These are phyloP conservation scores for Tricholoma flavovirens DNA, from an alignment of 768 basidiomycete species.

Conservation along the genomic window DNA sequence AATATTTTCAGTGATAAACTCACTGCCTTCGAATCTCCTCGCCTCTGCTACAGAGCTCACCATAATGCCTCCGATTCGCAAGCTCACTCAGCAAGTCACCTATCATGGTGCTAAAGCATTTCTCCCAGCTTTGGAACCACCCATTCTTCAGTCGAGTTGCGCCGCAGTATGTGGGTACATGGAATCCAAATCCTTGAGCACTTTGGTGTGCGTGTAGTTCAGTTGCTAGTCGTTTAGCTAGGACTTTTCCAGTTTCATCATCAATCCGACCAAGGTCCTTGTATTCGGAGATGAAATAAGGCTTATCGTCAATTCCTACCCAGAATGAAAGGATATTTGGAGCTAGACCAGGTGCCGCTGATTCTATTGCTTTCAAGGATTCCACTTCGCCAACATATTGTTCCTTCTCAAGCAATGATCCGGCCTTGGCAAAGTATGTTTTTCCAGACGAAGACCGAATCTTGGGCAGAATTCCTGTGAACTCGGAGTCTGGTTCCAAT, in stretches of 20 bases:
- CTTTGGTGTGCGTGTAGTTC: slow-evolving; percentile 60
- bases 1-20: neutral
- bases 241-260: slow-evolving; percentile 35
- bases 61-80: slow-evolving; percentile 32
- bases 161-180: slow-evolving; percentile 73
- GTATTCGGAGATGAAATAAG: slow-evolving; percentile 74
- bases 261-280: slow-evolving; percentile 50
- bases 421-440: slow-evolving; percentile 60
- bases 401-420: slow-evolving; percentile 45
- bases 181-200: slow-evolving; percentile 59
- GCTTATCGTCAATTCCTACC: slow-evolving; percentile 32
- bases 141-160: slow-evolving; percentile 65
- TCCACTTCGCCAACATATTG: slow-evolving; percentile 67
- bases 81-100: slow-evolving; percentile 49
- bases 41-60: slow-evolving; percentile 32
- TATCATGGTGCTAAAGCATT: slow-evolving; percentile 60
- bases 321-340: slow-evolving; percentile 54
- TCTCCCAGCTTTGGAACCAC: slow-evolving; percentile 68
- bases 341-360: slow-evolving; percentile 63
- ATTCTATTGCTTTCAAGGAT: slow-evolving; percentile 56
- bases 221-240: slow-evolving; percentile 58
- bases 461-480: slow-evolving; percentile 39
- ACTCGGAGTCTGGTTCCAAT: slow-evolving; percentile 47
- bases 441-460: slow-evolving; percentile 52
- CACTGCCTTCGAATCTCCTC: neutral